phyloP scores from a whole-genome alignment of 257 asterid genomes.

The Fraxinus anomala region DNA sequence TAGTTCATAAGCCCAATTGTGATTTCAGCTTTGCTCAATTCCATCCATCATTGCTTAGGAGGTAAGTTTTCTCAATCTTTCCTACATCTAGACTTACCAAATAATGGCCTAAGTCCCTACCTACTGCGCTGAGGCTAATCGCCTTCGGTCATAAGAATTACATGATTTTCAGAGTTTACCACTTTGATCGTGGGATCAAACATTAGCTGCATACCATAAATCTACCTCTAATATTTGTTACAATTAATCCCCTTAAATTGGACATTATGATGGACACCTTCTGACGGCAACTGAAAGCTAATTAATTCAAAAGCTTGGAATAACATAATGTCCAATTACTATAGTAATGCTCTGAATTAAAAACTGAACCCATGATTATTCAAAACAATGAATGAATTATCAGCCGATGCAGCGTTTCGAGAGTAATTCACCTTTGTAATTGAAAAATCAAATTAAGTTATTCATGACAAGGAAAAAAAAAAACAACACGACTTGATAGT shows the following conservation, averaged over 20 bases:
- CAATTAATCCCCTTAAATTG: background rate
- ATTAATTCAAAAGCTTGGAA: background rate
- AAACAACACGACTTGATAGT: background rate
- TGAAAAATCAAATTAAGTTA: too few relatives aligned
- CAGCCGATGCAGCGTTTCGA: too few relatives aligned
- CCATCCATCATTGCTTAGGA: background rate
- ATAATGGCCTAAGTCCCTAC: background rate
- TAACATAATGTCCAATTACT: background rate
- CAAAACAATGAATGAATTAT: too few relatives aligned
- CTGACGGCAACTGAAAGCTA: background rate
- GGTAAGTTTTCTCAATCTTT: background rate
- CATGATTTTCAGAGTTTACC: background rate
- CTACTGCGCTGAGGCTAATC: background rate
- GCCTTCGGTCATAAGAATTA: too few relatives aligned
- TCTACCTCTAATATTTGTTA: background rate
- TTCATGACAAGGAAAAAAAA: background rate
- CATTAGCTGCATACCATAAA: too few relatives aligned
- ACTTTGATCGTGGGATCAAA: background rate
- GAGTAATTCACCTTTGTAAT: background rate
- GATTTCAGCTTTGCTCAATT: background rate
- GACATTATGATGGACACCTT: background rate
- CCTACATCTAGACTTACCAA: background rate
- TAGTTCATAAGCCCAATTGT: background rate
- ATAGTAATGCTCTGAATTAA: background rate
- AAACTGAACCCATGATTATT: too few relatives aligned